Evolutionary conservation across 805 yeast species (phyloP), one percentile per base, ranked within the genome.

Genomic region (Pichia scutulata): DNA sequence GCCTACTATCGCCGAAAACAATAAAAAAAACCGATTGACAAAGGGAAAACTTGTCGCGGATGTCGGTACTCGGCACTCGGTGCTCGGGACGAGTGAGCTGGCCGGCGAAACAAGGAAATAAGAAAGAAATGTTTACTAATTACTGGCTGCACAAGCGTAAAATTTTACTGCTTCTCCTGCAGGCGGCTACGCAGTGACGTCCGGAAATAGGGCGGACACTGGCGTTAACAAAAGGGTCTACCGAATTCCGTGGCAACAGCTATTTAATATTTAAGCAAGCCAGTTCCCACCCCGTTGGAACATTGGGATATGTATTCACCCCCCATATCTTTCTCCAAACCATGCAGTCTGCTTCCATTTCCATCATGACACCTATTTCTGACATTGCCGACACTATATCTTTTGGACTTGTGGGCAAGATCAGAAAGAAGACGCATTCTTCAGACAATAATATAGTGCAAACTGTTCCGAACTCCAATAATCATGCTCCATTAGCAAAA

Each of bases 341-440:
- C 37, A 33, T 33, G 37, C 18, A 16, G 37, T 6, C 18, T n/a
- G 37, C 19, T 2, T 33, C 37, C 18, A 16, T 33, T 4, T 6
- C 10, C 2, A 24, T 41, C 4, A 51, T 53, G 47, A 18, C 44
- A 18, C 47, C 56, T n/a, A 37, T 56, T 16, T 33, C 50, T 21
- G 53, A 51, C n/a, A n/a, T 56, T 4, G 56, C 44, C 7, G 55
- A 55, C 26, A 44, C 46, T 25, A 23, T 55, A n/a, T 55, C 58
- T 12, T 56, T 56, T 45, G 59, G 58, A 4, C 24, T 56, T 10
- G 41, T 56, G 4, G 51, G 52, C 1, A 55, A 48, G 23, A 18
- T 56, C 14, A 47, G 59, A 25, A 55, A 44, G 46, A 56, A 39
- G 36, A 43, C 55, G 7, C 52, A 52, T 14, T 19, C 22, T 8